phyloP scores from a whole-genome alignment of 371 early-diverging fungal species.

The Mortierella sp. region DNA sequence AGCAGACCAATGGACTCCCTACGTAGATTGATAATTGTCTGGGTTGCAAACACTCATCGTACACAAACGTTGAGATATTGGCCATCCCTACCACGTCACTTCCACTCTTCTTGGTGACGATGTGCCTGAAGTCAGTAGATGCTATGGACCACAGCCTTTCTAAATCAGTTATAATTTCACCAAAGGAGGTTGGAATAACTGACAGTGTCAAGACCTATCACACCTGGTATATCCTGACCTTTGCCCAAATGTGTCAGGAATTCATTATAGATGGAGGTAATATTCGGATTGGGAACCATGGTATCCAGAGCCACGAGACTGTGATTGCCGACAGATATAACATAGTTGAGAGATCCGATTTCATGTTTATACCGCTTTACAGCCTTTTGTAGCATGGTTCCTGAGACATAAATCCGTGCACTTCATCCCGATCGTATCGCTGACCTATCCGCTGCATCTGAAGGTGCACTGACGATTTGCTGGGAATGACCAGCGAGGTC shows the following conservation, averaged over 20 bases:
- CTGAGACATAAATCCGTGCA: conserved; percentile 65
- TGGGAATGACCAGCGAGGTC: conserved; percentile 7
- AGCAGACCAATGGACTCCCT: conserved; percentile 13
- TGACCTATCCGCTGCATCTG: neutral
- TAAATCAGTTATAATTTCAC: neutral
- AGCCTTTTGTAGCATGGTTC: conserved; percentile 78
- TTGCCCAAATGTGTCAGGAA: conserved; percentile 58
- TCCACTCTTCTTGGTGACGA: neutral
- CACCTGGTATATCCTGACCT: conserved; percentile 21
- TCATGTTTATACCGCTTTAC: conserved; percentile 65
- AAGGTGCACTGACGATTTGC: conserved; percentile 11
- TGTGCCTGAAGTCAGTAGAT: neutral
- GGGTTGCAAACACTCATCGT: conserved; percentile 25
- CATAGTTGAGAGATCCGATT: conserved; percentile 79
- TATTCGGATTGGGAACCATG: conserved; percentile 71
- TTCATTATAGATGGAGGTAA: conserved; percentile 54
- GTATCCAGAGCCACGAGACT: conserved; percentile 83
- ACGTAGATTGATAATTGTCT: conserved; percentile 20
- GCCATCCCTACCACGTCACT: neutral
- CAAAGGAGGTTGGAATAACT: too few species aligned
- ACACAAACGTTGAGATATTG: conserved; percentile 15
- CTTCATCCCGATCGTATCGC: conserved; percentile 16
- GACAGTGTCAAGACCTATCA: too few species aligned
- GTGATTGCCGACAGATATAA: conserved; percentile 67
- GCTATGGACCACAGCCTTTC: conserved; percentile 10